phyloP scores from a whole-genome alignment of 768 basidiomycete species.

The Lentinula aciculospora region DNA sequence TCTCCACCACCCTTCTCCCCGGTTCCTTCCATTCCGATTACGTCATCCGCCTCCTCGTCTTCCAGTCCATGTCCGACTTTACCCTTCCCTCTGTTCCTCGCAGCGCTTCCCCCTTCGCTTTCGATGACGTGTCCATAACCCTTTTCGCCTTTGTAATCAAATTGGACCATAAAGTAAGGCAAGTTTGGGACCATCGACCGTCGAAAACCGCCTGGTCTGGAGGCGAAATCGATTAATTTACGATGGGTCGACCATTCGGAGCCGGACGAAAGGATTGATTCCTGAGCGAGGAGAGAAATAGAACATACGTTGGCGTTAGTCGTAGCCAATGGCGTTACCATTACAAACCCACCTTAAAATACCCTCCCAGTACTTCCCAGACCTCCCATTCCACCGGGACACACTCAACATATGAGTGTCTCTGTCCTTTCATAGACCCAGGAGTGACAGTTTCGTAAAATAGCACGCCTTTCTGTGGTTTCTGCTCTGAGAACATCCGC shows the following conservation, averaged over 20 bases:
- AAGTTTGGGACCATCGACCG: constrained; percentile 94
- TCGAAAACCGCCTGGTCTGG: constrained; percentile 88
- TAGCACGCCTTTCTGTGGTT: constrained; percentile 74
- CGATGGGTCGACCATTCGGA: constrained; percentile 98
- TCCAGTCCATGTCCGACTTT: not conserved
- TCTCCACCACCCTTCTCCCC: constrained; percentile 89
- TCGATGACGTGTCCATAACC: constrained; percentile 99
- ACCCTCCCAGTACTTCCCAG: constrained; percentile 84
- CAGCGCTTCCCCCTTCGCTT: constrained; percentile 44
- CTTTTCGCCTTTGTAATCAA: constrained; percentile 96
- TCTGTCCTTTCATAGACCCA: constrained; percentile 73
- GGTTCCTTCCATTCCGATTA: constrained; percentile 53
- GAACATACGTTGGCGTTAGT: not conserved
- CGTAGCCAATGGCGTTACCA: not conserved
- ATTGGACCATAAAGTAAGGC: constrained; percentile 99
- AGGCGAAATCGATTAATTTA: constrained; percentile 91
- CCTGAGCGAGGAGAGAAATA: constrained; percentile 39
- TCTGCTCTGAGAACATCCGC: constrained; percentile 88
- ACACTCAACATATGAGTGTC: constrained; percentile 91
- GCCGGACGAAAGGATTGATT: constrained; percentile 91
- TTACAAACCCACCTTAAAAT: constrained; percentile 68
- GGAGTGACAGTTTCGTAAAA: constrained; percentile 90
- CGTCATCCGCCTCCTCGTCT: constrained; percentile 13
- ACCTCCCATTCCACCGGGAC: constrained; percentile 88
- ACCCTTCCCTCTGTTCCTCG: constrained; percentile 23